phyloP scores from a whole-genome alignment of 1,284 basidiomycete genomes.

The Grifola frondosa region DNA sequence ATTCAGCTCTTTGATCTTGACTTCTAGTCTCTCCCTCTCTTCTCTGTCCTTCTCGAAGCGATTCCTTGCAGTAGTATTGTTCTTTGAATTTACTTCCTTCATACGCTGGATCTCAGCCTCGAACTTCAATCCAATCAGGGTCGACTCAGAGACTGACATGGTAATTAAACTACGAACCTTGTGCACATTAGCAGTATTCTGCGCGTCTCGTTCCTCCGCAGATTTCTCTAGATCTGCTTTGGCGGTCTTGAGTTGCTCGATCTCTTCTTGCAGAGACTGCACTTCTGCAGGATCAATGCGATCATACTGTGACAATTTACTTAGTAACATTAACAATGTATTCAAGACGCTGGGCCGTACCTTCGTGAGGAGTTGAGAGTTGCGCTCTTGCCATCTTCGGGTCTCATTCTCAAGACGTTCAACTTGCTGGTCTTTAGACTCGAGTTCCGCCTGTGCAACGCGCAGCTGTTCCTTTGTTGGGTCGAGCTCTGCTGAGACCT shows the following conservation, averaged over 20 bases:
- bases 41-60: constrained; percentile 32
- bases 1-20: constrained; percentile 27
- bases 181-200: constrained; percentile 24
- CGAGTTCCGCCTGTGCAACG: constrained; percentile 70
- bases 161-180: constrained; percentile 4
- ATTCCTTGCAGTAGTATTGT: constrained; percentile 33
- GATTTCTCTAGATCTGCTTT: constrained; percentile 41
- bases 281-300: constrained; percentile 87
- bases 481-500: constrained; percentile 64
- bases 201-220: constrained; percentile 39
- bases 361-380: constrained; percentile 78
- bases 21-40: constrained; percentile 40
- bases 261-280: constrained; percentile 76
- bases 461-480: constrained; percentile 76
- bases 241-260: constrained; percentile 53
- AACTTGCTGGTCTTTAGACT: constrained; percentile 69
- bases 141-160: neutral
- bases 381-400: constrained; percentile 83
- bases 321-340: neutral
- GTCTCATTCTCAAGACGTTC: constrained; percentile 77
- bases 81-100: constrained; percentile 32
- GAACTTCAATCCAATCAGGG: no score
- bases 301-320: constrained; percentile 58
- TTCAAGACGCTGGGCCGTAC: constrained; percentile 33
- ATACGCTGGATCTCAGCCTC: constrained; percentile 23